Conservation (phyloP, 2,329 filamentous ascomycete species). For the Botrytis elliptica region DNA sequence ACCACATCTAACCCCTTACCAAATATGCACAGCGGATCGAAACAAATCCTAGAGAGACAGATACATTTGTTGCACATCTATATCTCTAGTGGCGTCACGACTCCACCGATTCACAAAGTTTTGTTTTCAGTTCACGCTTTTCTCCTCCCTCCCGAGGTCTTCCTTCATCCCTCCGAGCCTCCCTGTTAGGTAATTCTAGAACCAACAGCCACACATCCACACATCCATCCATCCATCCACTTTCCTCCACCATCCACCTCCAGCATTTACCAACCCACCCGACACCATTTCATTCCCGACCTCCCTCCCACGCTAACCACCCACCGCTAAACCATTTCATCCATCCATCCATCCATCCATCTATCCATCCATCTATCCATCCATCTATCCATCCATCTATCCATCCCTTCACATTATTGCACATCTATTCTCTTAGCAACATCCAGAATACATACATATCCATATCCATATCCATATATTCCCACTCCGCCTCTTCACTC, state of each 20-base stretch:
- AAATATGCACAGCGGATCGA: neutral
- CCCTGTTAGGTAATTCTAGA: neutral
- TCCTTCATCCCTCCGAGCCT: neutral
- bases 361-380: no score
- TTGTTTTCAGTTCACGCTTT: no score
- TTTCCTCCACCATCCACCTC: neutral
- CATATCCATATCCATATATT: no score
- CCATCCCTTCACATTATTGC: neutral
- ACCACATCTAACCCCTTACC: neutral
- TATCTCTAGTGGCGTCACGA: constrained; percentile 4
- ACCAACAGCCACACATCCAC: neutral
- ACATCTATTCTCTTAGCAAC: neutral
- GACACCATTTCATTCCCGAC: no score
- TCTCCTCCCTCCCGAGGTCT: neutral
- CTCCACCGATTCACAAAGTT: neutral
- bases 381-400: no score
- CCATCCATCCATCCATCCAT: no score
- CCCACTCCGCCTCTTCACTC: no score
- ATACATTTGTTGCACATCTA: constrained; percentile 9
- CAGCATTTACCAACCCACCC: neutral
- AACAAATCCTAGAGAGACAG: neutral
- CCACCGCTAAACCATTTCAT: no score
- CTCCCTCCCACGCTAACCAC: no score
- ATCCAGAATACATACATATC: no score
- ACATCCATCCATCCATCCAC: neutral